Evolutionary conservation across 192 early-diverging fungal genomes (phyloP), one percentile per base, ranked within the genome.

Genomic region (Umbelopsis sp.): DNA sequence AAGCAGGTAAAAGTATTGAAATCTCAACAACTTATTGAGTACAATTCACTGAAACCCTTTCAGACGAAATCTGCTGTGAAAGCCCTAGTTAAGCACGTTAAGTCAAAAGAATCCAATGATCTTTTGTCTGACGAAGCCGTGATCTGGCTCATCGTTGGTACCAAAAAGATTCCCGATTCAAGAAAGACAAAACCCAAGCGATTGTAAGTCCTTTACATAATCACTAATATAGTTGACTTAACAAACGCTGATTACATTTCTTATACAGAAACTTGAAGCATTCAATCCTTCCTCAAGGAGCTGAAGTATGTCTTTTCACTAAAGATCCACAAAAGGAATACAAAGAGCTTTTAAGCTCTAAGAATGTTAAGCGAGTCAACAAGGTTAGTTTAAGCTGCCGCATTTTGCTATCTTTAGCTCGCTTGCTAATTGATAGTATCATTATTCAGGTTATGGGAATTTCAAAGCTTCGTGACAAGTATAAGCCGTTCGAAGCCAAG

Each of bases 231-330:
- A 22, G 30, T 41, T 46, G 33, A 23, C 71, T 9, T 48, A 18
- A 51, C 20, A 22, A 2, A 33, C 44, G 21, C 11, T 67, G 3
- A 46, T 75, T 18, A 48, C 48, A 8, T 45, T 4, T 20, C 46
- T 2, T 2, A 27, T n/a, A 33, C 68, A 92, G 90, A 70, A 89
- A 87, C 23, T 82, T 97, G 37, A 83, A 85, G 69, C 81, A 91
- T 69, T 84, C 91, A 15, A 68, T 95, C 47, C 84, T 87, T 53
- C 76, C 74, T 45, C 74, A 86, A n/a, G 80, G 83, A 66, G 86
- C 87, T 23, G 87, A 91, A 58, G 87, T 97, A 18, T 98, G 96
- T 78, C 77, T 98, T 66, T 89, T 98, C 71, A 91, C 90, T 41
- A 97, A 95, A 82, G 93, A 92, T 68, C 90, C 92, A 22, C 89